Conservation (phyloP, 73 alveolate species). For the Paramecium bursaria region DNA sequence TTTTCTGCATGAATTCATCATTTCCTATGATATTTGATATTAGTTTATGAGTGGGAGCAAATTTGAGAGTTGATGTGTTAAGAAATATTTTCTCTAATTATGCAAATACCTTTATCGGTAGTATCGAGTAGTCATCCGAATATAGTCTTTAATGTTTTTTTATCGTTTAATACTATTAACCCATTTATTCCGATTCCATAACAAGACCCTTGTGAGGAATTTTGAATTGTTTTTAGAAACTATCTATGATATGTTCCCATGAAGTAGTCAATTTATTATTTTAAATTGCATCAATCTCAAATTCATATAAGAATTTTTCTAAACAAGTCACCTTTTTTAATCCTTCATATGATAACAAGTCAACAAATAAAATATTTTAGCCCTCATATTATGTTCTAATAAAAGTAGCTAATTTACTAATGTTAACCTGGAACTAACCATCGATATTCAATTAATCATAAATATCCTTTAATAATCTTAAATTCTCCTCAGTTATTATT, state of each 20-base stretch:
- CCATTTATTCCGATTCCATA: background rate
- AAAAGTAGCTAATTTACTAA: background rate
- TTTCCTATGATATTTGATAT: background rate
- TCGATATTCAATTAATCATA: constrained; percentile 56
- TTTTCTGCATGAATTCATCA: constrained; percentile 7
- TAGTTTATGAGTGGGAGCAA: background rate
- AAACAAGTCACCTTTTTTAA: background rate
- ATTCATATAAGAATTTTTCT: constrained; percentile 54
- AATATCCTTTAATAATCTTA: background rate
- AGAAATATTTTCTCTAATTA: constrained; percentile 16
- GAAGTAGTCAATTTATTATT: background rate
- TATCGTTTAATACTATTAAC: too few species aligned
- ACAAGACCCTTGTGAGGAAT: constrained; percentile 18
- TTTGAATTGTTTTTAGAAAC: constrained; percentile 24
- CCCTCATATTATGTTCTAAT: constrained; percentile 3
- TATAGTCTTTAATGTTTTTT: constrained; percentile 7
- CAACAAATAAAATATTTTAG: background rate
- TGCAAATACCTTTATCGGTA: background rate
- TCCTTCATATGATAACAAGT: background rate
- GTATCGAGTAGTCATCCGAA: background rate
- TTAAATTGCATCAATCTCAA: background rate
- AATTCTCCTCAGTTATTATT: background rate
- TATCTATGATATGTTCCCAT: background rate
- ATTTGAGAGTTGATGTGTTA: background rate
- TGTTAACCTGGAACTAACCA: constrained; percentile 12